Conservation (phyloP, 2,329 filamentous ascomycete genomes). For the Xylariomycetidae sp. region DNA sequence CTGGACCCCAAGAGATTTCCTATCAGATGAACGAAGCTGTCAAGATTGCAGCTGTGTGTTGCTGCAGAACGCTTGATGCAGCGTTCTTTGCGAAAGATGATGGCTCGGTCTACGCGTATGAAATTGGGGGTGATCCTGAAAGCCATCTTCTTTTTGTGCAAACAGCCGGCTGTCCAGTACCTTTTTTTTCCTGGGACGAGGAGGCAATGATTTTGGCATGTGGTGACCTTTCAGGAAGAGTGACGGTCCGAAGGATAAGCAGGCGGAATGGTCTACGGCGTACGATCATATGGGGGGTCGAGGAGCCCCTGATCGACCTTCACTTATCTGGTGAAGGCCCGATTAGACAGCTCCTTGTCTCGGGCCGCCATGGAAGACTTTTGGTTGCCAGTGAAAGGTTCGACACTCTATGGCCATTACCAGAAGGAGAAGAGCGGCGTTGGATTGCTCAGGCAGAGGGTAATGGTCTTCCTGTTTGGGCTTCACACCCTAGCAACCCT, state of each 20-base stretch:
- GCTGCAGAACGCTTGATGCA: neutral
- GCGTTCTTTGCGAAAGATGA: conserved; percentile 17
- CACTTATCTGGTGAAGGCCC: neutral
- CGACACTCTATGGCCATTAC: too few relatives aligned
- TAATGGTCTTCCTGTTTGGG: too few relatives aligned
- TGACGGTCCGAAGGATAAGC: conserved; percentile 11
- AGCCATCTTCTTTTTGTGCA: conserved; percentile 13
- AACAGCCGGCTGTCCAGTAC: neutral
- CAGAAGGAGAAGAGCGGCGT: too few relatives aligned
- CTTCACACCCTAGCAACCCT: too few relatives aligned
- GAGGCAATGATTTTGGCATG: conserved; percentile 7
- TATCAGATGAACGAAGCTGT: conserved; percentile 1
- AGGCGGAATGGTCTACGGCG: too few relatives aligned
- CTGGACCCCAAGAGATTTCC: conserved; percentile 7
- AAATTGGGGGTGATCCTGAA: conserved; percentile 9
- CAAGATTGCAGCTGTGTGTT: conserved; percentile 13
- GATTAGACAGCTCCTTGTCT: too few relatives aligned
- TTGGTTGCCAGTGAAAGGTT: too few relatives aligned
- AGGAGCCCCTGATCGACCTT: neutral
- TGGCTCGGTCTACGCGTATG: conserved; percentile 14
- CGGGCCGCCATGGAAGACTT: too few relatives aligned
- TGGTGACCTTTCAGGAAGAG: conserved; percentile 8
- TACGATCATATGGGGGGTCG: too few relatives aligned
- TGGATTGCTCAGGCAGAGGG: too few relatives aligned
- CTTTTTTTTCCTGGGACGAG: conserved; percentile 14